phyloP scores from a whole-genome alignment of 345 rosid genomes.

The Moricandia arvensis region DNA sequence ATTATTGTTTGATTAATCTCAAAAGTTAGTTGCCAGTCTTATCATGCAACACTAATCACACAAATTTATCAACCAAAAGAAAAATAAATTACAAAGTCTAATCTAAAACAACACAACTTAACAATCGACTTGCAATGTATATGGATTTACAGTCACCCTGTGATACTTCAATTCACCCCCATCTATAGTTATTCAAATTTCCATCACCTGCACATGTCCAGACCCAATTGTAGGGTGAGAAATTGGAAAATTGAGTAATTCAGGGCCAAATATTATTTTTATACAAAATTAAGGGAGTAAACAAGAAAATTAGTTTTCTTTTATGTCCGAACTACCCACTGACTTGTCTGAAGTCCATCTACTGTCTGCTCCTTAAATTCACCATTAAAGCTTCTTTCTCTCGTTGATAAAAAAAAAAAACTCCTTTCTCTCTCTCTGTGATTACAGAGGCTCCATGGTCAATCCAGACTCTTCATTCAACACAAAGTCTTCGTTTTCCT shows the following conservation, averaged over 20 bases:
- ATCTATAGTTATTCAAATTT: no score
- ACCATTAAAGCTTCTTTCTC: slow-evolving; percentile 33
- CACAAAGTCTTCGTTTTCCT: slow-evolving; percentile 2
- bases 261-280: not conserved
- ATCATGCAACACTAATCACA: no score
- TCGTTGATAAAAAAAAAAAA: no score
- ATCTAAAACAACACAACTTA: no score
- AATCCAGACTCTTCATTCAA: not conserved
- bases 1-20: no score
- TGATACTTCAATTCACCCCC: no score
- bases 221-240: not conserved
- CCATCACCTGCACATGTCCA: no score
- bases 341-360: slow-evolving; percentile 38
- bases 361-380: slow-evolving; percentile 30
- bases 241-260: not conserved
- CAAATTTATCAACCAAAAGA: no score
- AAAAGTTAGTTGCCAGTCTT: no score
- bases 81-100: no score
- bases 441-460: not conserved
- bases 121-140: no score
- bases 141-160: no score
- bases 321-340: slow-evolving; percentile 33
- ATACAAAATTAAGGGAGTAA: not conserved
- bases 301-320: not conserved
- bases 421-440: not conserved